Evolutionary conservation across 2,329 filamentous ascomycete species (phyloP), one percentile per base, ranked within the genome.

Genomic region (Aspergillus eucalypticola): DNA sequence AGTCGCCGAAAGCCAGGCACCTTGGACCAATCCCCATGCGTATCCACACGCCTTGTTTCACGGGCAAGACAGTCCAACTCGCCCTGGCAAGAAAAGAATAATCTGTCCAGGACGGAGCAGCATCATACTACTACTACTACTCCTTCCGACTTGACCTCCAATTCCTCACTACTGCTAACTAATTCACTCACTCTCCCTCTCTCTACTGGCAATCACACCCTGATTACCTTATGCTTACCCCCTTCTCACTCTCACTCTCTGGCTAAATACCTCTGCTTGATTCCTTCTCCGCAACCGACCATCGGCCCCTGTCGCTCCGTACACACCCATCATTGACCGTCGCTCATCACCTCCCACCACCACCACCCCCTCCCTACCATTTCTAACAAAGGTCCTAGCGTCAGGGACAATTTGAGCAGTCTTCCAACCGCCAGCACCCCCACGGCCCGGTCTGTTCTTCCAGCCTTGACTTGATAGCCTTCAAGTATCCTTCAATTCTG

Each of bases 41-140:
- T 44, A 32, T 38, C 56, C 60, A 52, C 56, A 53, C 60, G 56
- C 56, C 60, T 58, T 61, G 60, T 56, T 61, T 61, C 60, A 61
- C 57, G 46, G 53, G 41, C 60, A 61, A 59, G 50, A 58, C 59
- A 60, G 38, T 35, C 55, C 48, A 49, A 54, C 23, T 42, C 52
- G 52, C 38, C 52, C 38, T 50, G 46, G 32, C 32, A 35, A 35
- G 25, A 29, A 50, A 50, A 50, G 27, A 50, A 27, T 50, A 50
- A 27, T 50, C 46, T 27, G 46, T 25, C 21, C 44, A 49, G 44
- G 44, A 27, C 13, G 6, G 44, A 21, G 19, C 44, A 48, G 19
- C 44, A 49, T 27, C 21, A 27, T 27, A 4, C 23, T 27, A 49
- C 23, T 29, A 49, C 23, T 29, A 49, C 53, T 25, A 55, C 53